Base-by-base conservation (phyloP, 352 stramenopile species). In the Stephanocyclus meneghinianus region DNA sequence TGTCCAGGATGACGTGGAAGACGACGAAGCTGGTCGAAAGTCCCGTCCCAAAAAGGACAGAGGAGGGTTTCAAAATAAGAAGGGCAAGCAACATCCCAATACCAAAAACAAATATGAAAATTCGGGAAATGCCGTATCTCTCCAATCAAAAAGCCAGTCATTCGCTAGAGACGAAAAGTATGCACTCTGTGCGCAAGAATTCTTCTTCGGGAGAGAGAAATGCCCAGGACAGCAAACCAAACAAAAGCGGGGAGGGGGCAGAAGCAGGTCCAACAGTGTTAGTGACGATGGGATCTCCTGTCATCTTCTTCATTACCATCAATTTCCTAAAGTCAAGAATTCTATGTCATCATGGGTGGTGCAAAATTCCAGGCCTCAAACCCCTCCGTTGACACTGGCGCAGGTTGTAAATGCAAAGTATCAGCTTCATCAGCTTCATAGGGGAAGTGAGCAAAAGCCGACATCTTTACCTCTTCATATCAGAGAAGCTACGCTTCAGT, bases 71-170 rank as follows among this genome's bases (percentile, higher is more conserved):
- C 72, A 76, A 37, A 79, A 66, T 44, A 51, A 15, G 40, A 82
- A 82, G 55, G 67, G 68, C 8, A 83, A 78, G 29, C 13, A 47
- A 9, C 76, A 83, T 74, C 70, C 71, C 0, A 78, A 83, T 70
- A 60, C 76, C 45, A 83, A 78, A 26, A 69, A 67, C 18, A 75
- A 70, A 47, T 56, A 9, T 1, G 56, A 21, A 53, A 40, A 75
- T 2, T n/a, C 71, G 2, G 42, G 62, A 45, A 64, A 61, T 35
- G 62, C 35, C 40, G 11, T 32, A 32, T 21, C 40, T 21, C 13
- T 45, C 11, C 5, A 42, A 60, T 62, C 11, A 16, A 10, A 74
- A 61, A 45, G 29, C 0, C 29, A 55, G 29, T 1, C 37, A 18
- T 44, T 35, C 21, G 10, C 29, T 26, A 40, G n/a, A 56, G 55